phyloP scores from a whole-genome alignment of 2,329 filamentous ascomycete genomes.

The Calonectria montana region DNA sequence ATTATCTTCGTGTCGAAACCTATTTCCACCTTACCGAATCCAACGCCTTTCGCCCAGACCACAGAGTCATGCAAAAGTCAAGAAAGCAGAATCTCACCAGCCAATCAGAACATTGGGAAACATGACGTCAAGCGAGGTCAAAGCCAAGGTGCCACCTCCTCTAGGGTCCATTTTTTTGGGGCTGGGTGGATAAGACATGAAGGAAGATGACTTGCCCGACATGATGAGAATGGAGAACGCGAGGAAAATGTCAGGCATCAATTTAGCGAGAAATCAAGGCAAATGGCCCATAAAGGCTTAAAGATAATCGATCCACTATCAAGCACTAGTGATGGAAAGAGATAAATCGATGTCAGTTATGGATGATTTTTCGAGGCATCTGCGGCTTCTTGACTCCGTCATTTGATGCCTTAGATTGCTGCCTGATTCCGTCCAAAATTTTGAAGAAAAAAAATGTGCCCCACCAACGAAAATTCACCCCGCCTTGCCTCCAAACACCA shows the following conservation, averaged over 20 bases:
- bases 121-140: conserved; percentile 40
- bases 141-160: background rate
- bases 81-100: conserved; percentile 23
- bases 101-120: conserved; percentile 37
- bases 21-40: background rate
- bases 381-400: conserved; percentile 8
- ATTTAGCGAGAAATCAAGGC: background rate
- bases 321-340: background rate
- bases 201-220: background rate
- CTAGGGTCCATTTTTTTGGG: background rate
- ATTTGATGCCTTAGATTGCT: conserved; percentile 50
- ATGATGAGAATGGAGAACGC: background rate
- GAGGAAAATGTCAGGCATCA: background rate
- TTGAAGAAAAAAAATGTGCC: conserved; percentile 47
- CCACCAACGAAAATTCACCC: conserved; percentile 56
- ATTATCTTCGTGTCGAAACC: conserved; percentile 3
- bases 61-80: conserved; percentile 15
- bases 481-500: conserved; percentile 50
- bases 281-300: background rate
- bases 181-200: conserved; percentile 8
- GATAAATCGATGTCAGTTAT: background rate
- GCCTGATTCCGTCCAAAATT: conserved; percentile 51
- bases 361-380: conserved; percentile 15
- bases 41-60: too few species aligned
- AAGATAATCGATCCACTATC: background rate